A percentile compares a stretch with the other conserved stretches of the same genome.
Conservation (phyloP, 2,329 filamentous ascomycete species). For the Microsporum audouinii region DNA sequence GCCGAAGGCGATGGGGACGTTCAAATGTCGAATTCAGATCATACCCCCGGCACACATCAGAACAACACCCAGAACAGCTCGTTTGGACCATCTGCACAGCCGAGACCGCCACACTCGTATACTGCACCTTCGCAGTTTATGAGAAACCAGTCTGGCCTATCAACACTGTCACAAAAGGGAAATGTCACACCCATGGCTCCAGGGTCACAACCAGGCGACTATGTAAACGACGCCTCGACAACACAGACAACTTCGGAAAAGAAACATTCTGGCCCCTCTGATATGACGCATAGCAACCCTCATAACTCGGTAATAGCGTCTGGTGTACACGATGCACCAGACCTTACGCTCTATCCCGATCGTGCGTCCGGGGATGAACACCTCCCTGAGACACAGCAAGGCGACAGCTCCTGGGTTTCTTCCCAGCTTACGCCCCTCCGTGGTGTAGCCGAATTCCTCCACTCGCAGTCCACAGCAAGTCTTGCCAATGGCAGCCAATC, state of each 20-base stretch:
- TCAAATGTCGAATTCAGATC: constrained; percentile 47
- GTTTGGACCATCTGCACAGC: constrained; percentile 41
- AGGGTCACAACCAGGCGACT: constrained; percentile 49
- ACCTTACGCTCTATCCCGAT: constrained; percentile 41
- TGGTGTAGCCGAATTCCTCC: constrained; percentile 20
- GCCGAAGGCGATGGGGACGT: constrained; percentile 41
- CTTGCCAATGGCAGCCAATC: constrained; percentile 23
- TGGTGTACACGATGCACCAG: constrained; percentile 39
- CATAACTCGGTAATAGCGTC: constrained; percentile 41
- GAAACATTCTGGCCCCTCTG: constrained; percentile 63
- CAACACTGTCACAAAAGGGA: constrained; percentile 38
- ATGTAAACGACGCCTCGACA: constrained; percentile 78
- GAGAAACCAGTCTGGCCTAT: constrained; percentile 35
- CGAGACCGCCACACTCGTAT: constrained; percentile 35
- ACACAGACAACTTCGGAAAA: constrained; percentile 76
- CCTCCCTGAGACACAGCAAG: constrained; percentile 53
- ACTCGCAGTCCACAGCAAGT: constrained; percentile 23
- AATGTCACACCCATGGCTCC: constrained; percentile 48
- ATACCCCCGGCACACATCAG: constrained; percentile 30
- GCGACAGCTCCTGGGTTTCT: constrained; percentile 26
- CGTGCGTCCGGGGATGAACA: constrained; percentile 47
- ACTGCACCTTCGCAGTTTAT: constrained; percentile 38
- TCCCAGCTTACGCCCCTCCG: constrained; percentile 19
- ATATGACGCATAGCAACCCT: constrained; percentile 55
- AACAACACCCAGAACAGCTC: constrained; percentile 40